Base-by-base conservation (phyloP, 2,329 filamentous ascomycete genomes). In the Penicillium sp. region DNA sequence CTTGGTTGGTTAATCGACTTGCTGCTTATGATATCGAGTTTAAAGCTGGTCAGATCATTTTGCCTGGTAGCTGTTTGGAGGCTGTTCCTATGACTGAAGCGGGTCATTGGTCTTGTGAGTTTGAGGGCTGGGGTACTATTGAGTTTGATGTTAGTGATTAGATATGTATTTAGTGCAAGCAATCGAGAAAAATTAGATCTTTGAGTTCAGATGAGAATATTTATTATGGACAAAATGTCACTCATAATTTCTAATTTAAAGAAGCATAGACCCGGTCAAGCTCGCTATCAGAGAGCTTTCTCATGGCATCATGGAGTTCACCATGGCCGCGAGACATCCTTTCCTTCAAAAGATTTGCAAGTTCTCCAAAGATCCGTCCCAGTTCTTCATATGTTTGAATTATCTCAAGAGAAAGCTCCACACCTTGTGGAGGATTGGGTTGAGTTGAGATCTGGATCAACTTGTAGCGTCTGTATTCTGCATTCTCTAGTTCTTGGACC, bases 31-130 rank as follows among this genome's bases (percentile, higher is more conserved):
- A 47, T 24, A 50, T 62, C 11, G 55, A 59, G 28, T 59, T 62
- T 28, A 29, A 53, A 26, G 45, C 60, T 1, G 58, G 55, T 0
- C 58, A 62, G 29, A 13, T 62, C 8, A 59, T 62, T 33, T 46
- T 62, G 29, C 55, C 60, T 2, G 58, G 58, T 2, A 60, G 53
- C 23, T 62, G 60, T 21, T 51, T 62, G 36, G 48, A 62, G 39
- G 60, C 60, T 11, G 29, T 60, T 3, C 53, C 51, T 1, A 62
- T 60, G 51, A n/a, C 51, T 36, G 4, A 37, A 10, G 1, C 21
- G 19, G 60, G 60, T 9, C 33, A 49, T 9, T 62, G 60, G 60
- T 51, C 51, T 14, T 58, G 60, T 29, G 55, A 52, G 3, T 62
- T 52, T 48, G 58, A 62, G 16, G 55, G 51, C 10, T 62, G 55